Base-by-base conservation (phyloP, 768 basidiomycete genomes). In the Amanita rubescens region DNA sequence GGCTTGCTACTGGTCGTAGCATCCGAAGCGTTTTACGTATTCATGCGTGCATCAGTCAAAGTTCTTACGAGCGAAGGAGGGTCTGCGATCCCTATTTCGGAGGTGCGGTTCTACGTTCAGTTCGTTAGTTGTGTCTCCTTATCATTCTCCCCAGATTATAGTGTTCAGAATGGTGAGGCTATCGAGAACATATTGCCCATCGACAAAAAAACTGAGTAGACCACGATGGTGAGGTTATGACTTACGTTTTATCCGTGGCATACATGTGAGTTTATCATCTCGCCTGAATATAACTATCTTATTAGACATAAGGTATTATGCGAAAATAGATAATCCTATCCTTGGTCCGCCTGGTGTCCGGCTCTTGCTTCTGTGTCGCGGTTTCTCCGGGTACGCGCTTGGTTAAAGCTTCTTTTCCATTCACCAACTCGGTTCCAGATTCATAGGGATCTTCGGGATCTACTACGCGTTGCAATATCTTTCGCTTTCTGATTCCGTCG, bases 381-480 rank as follows among this genome's bases (percentile, higher is more conserved):
- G 87, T 0, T 67, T 85, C 54, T 67, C 75, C 17, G 88, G 87
- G 79, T 86, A 53, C 41, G 27, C 8, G 27, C 8, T 30, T 30
- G 8, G 27, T 30, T 30, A 30, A 30, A 30, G n/a, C n/a, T n/a
- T n/a, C n/a, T n/a, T n/a, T n/a, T n/a, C n/a, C n/a, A n/a, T n/a
- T n/a, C n/a, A n/a, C n/a, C n/a, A n/a, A n/a, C n/a, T n/a, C n/a
- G n/a, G n/a, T n/a, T n/a, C n/a, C 22, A 89, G 85, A 3, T 94
- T 90, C 63, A 76, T 89, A 49, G 85, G 84, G 3, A 66, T 90
- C 7, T 80, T 80, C 51, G 81, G 82, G 14, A 69, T 80, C n/a
- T 87, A 86, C 63, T 85, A 80, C 60, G 81, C 87, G 1, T 68
- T 91, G 9, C 75, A 82, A 64, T 88, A 85, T 65, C 75, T 93